Evolutionary conservation across 2,329 filamentous ascomycete species (phyloP).

Genomic region (Rutstroemia sp.): DNA sequence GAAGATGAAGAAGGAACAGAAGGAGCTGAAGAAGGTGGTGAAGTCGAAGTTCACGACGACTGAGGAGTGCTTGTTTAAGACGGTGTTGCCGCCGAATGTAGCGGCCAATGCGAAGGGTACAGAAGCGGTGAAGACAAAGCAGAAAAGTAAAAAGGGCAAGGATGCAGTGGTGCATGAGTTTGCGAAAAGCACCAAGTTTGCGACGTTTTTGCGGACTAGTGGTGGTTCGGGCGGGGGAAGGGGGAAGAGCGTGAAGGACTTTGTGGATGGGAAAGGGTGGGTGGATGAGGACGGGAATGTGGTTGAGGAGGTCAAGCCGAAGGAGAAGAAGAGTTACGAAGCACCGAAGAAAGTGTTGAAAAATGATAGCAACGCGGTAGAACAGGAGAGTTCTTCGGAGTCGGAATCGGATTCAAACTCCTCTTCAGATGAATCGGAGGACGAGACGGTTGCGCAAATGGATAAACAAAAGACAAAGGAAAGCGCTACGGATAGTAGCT

Average conservation of each 20-base stretch:
- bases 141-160: slow-evolving; percentile 49
- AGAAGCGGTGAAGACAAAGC: slow-evolving; percentile 32
- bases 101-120: slow-evolving; percentile 31
- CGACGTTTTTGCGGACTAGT: slow-evolving; percentile 66
- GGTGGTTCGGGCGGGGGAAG: slow-evolving; percentile 36
- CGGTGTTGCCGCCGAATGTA: slow-evolving; percentile 58
- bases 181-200: slow-evolving; percentile 73
- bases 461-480: background rate
- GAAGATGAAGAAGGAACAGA: slow-evolving; percentile 42
- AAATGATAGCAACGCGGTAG: background rate
- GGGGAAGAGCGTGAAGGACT: slow-evolving; percentile 49
- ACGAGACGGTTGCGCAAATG: background rate
- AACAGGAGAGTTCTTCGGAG: slow-evolving; percentile 23
- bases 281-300: slow-evolving; percentile 71
- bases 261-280: slow-evolving; percentile 83
- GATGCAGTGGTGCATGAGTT: slow-evolving; percentile 82
- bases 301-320: slow-evolving; percentile 46
- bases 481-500: background rate
- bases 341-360: background rate
- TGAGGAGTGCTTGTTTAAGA: slow-evolving; percentile 79
- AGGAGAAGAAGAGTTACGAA: slow-evolving; percentile 10
- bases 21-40: slow-evolving; percentile 49
- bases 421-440: slow-evolving; percentile 1
- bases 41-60: slow-evolving; percentile 76
- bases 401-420: slow-evolving; percentile 12